Percentiles rank a stretch among this genome's conserved stretches.
phyloP scores from a whole-genome alignment of 1,284 basidiomycete species.

The Malassezia cuniculi region DNA sequence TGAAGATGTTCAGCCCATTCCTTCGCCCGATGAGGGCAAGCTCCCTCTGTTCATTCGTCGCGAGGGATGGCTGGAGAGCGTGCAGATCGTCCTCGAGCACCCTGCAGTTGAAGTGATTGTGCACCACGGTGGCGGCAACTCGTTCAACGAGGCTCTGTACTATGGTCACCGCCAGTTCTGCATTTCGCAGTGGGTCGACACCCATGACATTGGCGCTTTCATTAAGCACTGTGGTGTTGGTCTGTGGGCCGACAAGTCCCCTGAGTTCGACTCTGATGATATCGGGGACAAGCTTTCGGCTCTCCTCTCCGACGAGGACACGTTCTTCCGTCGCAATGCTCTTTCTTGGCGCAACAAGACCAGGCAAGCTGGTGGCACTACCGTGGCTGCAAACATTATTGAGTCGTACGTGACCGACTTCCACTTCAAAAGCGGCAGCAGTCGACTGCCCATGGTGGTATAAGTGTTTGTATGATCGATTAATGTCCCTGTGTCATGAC shows the following conservation, averaged over 20 bases:
- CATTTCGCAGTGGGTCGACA: conserved; percentile 35
- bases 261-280: conserved; percentile 19
- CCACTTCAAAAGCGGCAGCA: conserved; percentile 1
- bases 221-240: conserved; percentile 22
- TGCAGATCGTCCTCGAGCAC: conserved; percentile 26
- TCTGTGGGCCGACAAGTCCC: conserved; percentile 20
- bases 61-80: conserved; percentile 25
- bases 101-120: conserved; percentile 26
- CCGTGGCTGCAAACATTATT: conserved; percentile 21
- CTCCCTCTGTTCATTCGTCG: conserved; percentile 26
- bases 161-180: conserved; percentile 34
- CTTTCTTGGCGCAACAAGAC: conserved; percentile 21
- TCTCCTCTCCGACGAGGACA: conserved; percentile 17
- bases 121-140: conserved; percentile 40
- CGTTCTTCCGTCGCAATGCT: conserved; percentile 17
- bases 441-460: conserved; percentile 1
- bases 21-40: conserved; percentile 16
- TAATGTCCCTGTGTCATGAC: too few relatives aligned
- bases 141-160: conserved; percentile 37
- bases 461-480: too few relatives aligned
- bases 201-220: conserved; percentile 26
- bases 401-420: conserved; percentile 17
- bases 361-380: conserved; percentile 23
- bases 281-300: conserved; percentile 19
- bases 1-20: conserved; percentile 14